Conservation (phyloP, 208 protist genomes). For the Acanthamoeba lugdunensis region DNA sequence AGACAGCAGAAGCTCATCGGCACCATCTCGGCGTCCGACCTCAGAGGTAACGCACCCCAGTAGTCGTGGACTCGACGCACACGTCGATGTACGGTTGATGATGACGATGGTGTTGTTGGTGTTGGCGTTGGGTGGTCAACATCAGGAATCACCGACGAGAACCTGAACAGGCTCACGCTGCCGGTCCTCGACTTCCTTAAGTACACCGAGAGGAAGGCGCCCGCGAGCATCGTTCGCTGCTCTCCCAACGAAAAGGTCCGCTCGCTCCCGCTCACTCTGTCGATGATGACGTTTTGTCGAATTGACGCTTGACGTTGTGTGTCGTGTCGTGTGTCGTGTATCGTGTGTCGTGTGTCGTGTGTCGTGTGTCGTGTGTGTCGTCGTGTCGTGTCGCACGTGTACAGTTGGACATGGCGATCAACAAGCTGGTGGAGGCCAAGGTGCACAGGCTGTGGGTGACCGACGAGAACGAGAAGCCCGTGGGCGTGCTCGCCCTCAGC, state of each 20-base stretch:
- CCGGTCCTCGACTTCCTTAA: background rate
- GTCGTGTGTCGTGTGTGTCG: background rate
- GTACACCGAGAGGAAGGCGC: background rate
- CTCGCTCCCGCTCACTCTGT: background rate
- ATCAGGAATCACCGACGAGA: background rate
- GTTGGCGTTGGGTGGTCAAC: no score
- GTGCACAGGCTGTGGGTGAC: slow-evolving; percentile 42
- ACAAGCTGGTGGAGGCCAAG: slow-evolving; percentile 33
- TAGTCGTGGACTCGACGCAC: no score
- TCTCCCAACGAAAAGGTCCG: background rate
- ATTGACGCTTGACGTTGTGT: no score
- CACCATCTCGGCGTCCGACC: background rate
- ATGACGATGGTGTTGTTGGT: no score
- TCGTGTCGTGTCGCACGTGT: background rate
- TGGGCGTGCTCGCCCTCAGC: background rate
- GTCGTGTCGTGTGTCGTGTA: background rate
- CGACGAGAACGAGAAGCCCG: slow-evolving; percentile 36
- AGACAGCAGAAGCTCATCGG: background rate
- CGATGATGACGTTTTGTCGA: background rate
- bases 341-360: no score
- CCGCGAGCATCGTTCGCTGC: background rate
- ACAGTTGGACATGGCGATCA: slow-evolving; percentile 14
- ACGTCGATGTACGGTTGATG: no score
- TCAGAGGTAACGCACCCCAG: background rate
- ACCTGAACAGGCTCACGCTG: background rate